Percentiles rank a stretch among this genome's conserved stretches.
phyloP scores from a whole-genome alignment of 306 rosid genomes.

The Lablab purpureus region DNA sequence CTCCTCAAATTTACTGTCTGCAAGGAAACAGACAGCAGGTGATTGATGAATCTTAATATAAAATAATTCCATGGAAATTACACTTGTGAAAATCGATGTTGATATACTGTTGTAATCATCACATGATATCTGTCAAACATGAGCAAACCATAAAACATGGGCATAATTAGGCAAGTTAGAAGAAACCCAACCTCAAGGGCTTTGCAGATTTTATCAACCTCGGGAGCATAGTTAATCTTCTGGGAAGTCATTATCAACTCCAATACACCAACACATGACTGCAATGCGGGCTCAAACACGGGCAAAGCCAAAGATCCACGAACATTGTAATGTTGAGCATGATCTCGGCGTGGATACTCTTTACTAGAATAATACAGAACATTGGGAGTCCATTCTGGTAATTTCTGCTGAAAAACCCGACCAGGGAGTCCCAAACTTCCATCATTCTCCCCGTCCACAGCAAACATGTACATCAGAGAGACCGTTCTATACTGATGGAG shows the following conservation, averaged over 20 bases:
- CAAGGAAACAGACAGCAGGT: constrained; percentile 51
- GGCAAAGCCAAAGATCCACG: constrained; percentile 95
- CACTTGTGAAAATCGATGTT: background rate
- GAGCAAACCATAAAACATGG: constrained; percentile 16
- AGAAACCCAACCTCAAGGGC: constrained; percentile 85
- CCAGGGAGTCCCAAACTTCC: constrained; percentile 85
- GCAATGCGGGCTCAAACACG: constrained; percentile 77
- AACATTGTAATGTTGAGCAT: constrained; percentile 86
- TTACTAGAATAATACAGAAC: constrained; percentile 82
- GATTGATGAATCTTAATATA: constrained; percentile 43
- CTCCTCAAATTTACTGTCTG: constrained; percentile 95
- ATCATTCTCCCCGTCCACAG: constrained; percentile 72
- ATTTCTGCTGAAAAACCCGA: constrained; percentile 78
- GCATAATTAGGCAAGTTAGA: constrained; percentile 33
- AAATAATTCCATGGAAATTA: constrained; percentile 23
- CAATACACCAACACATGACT: constrained; percentile 86
- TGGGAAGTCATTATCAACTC: constrained; percentile 91
- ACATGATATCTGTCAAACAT: constrained; percentile 30
- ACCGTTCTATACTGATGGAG: constrained; percentile 82
- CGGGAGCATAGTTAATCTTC: constrained; percentile 90
- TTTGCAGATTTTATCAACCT: constrained; percentile 90
- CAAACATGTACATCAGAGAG: constrained; percentile 70
- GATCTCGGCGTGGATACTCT: constrained; percentile 88
- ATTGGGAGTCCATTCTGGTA: constrained; percentile 97
- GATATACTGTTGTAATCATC: background rate